A percentile compares a stretch with the other conserved stretches of the same genome.
Conservation (phyloP, 2,329 filamentous ascomycete species). For the Botrytis medusae region DNA sequence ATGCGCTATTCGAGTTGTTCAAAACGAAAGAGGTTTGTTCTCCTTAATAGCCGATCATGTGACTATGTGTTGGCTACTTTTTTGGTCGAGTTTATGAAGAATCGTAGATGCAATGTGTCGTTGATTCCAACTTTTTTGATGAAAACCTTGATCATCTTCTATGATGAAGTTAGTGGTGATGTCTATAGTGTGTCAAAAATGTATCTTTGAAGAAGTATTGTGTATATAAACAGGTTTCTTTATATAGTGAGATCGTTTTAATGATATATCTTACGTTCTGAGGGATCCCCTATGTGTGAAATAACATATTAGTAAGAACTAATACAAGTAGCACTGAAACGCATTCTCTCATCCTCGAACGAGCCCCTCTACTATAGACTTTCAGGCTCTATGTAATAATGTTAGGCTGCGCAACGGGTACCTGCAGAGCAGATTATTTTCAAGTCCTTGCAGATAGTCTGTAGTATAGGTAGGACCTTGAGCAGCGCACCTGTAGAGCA, state of each 20-base stretch:
- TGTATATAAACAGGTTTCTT: neutral
- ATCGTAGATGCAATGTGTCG: neutral
- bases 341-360: no score
- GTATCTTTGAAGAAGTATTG: neutral
- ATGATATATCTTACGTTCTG: neutral
- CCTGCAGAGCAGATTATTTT: no score
- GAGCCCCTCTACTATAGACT: no score
- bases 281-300: accelerated
- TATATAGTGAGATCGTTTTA: accelerated
- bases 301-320: neutral
- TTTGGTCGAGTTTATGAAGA: neutral
- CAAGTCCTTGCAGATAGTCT: no score
- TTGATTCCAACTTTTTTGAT: neutral
- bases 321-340: accelerated
- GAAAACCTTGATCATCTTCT: neutral
- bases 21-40: neutral
- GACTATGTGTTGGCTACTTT: neutral
- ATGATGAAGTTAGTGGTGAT: neutral
- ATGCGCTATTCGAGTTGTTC: neutral
- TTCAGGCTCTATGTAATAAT: no score
- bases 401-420: no score
- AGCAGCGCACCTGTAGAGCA: no score
- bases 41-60: conserved; percentile 13
- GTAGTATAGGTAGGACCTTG: no score
- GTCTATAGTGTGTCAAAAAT: neutral